These are phyloP conservation scores for Akanthomyces muscarius DNA, from an alignment of 2,329 filamentous ascomycete species.

Conservation along the genomic window DNA sequence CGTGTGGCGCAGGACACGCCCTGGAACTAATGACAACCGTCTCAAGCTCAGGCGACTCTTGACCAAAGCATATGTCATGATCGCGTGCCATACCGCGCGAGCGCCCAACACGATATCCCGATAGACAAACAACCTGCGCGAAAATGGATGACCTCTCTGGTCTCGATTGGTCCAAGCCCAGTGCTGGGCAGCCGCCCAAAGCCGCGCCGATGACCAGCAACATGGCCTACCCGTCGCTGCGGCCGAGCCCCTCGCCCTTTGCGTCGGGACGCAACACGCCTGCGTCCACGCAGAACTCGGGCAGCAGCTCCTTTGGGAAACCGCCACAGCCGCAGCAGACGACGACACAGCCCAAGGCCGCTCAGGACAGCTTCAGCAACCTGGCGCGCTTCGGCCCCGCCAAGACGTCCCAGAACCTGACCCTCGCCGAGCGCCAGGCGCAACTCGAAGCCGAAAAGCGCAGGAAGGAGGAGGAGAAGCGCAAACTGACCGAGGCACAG, in stretches of 20 bases:
- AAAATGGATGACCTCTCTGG: slow-evolving; percentile 60
- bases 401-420: slow-evolving; percentile 65
- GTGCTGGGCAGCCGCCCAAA: slow-evolving; percentile 28
- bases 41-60: slow-evolving; percentile 2
- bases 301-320: slow-evolving; percentile 41
- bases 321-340: slow-evolving; percentile 28
- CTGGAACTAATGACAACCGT: slow-evolving; percentile 12
- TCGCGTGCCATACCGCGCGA: slow-evolving; percentile 1
- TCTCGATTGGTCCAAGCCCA: slow-evolving; percentile 54
- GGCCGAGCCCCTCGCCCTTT: slow-evolving; percentile 53
- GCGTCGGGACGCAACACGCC: slow-evolving; percentile 55
- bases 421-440: slow-evolving; percentile 72
- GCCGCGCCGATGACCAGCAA: slow-evolving; percentile 37
- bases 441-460: slow-evolving; percentile 62
- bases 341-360: slow-evolving; percentile 17
- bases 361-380: slow-evolving; percentile 73
- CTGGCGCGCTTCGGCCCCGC: slow-evolving; percentile 58
- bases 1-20: slow-evolving; percentile 7
- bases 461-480: slow-evolving; percentile 69
- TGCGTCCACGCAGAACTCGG: slow-evolving; percentile 44
- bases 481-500: slow-evolving; percentile 67
- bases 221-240: slow-evolving; percentile 45
- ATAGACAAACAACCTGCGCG: background rate
- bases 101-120: background rate
- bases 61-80: slow-evolving; percentile 3